Evolutionary conservation across 2,329 filamentous ascomycete species (phyloP).

Genomic region (Xylaria arbuscula): DNA sequence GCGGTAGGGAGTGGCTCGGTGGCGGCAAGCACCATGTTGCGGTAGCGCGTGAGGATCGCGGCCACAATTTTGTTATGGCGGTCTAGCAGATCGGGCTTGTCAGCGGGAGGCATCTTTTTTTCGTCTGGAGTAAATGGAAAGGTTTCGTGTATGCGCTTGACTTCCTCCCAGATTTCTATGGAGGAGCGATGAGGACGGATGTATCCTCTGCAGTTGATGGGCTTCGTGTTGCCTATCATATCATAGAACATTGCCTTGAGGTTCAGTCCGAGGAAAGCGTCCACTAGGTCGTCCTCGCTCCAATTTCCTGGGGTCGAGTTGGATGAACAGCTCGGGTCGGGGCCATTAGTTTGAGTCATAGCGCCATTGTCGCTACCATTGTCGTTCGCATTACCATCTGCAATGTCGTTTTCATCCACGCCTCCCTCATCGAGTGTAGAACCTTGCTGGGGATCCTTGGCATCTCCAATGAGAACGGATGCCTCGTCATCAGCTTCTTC

Average conservation of each 20-base stretch:
- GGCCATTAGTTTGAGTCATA: not conserved
- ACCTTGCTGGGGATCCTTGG: not conserved
- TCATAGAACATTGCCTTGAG: not conserved
- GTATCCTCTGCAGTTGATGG: not conserved
- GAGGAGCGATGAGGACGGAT: not conserved
- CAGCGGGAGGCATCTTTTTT: slow-evolving; percentile 10
- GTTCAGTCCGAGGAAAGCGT: not conserved
- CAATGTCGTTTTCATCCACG: no score
- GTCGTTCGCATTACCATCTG: no score
- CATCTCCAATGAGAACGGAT: not conserved
- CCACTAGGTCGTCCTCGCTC: not conserved
- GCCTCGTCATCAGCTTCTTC: not conserved
- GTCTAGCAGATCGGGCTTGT: slow-evolving; percentile 50
- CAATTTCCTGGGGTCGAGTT: not conserved
- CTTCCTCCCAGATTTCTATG: not conserved
- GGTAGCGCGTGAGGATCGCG: slow-evolving; percentile 58
- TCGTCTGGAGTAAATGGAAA: not conserved
- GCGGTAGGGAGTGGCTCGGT: slow-evolving; percentile 51
- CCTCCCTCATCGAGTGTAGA: no score
- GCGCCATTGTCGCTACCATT: not conserved
- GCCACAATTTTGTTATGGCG: slow-evolving; percentile 59
- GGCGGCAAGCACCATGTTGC: slow-evolving; percentile 55
- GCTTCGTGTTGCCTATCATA: not conserved
- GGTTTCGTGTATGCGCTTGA: not conserved
- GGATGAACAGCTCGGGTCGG: not conserved